Base-by-base conservation (phyloP, 208 protist genomes). In the Phytomonas francai region DNA sequence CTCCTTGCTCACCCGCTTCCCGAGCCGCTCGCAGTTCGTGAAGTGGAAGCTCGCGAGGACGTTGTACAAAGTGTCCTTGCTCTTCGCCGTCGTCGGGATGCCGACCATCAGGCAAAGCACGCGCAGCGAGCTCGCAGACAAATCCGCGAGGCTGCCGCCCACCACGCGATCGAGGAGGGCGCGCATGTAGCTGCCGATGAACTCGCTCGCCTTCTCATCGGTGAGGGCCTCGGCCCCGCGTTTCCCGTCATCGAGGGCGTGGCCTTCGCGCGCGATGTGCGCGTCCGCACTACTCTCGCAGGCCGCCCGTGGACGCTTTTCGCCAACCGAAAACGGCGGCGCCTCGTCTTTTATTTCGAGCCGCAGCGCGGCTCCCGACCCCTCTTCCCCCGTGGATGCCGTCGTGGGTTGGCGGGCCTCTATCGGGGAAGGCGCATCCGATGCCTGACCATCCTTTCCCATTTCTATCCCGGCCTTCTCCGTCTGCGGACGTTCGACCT, bases 1-100 rank as follows among this genome's bases (percentile, higher is more conserved):
- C 63, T 80, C 59, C n/a, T 77, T 59, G 71, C 81, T 87, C 45
- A 94, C 89, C 25, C 89, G 81, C 72, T 95, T 95, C 12, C 87
- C 87, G 16, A 95, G 70, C 69, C 85, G 88, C 59, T 87, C 89
- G 71, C 87, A 95, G 33, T 95, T 58, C 16, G 77, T 90, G 76
- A 84, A 95, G 77, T 95, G 79, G 71, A 91, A 93, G 58, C 65
- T 82, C 25, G 89, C 85, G 0, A 95, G 77, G 7, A 72, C 85
- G 77, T 80, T 95, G 77, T 95, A 95, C 59, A 92, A 68, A 0
- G 67, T 73, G 39, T 79, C 65, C 67, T 93, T 92, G 64, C 72
- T 83, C 14, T 70, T 79, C 11, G 77, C 66, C 11, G 73, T 69
- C 0, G 85, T 84, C n/a, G 60, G 59, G 27, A 93, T 87, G 29